Conservation (phyloP, 1,284 basidiomycete genomes). For the Cystobasidium sp. region DNA sequence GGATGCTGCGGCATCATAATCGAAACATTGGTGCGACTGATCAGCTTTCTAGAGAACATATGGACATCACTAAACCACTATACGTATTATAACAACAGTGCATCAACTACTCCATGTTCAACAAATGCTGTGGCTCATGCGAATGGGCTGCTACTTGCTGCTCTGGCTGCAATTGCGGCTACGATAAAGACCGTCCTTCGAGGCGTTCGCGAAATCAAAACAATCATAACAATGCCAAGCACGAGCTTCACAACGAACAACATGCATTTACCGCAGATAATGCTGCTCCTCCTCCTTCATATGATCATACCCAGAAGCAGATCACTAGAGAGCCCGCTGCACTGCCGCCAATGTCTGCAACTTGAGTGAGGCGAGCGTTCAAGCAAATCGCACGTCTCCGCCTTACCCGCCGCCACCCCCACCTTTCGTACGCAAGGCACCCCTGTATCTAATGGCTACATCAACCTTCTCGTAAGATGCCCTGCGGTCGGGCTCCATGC, state of each 20-base stretch:
- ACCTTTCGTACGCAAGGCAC: too few relatives aligned
- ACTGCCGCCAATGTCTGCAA: too few relatives aligned
- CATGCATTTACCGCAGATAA: too few relatives aligned
- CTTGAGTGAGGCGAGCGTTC: too few relatives aligned
- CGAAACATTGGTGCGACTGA: not conserved
- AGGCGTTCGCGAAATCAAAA: not conserved
- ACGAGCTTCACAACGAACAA: not conserved
- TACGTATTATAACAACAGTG: not conserved
- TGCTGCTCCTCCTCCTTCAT: too few relatives aligned
- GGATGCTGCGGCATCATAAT: conserved; percentile 21
- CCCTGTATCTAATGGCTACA: too few relatives aligned
- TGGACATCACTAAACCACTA: not conserved
- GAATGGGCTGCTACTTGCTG: conserved; percentile 16
- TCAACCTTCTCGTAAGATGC: too few relatives aligned
- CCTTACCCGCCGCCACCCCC: too few relatives aligned
- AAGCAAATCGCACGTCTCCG: too few relatives aligned
- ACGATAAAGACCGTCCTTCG: conserved; percentile 3
- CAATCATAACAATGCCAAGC: not conserved
- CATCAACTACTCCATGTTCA: conserved; percentile 23
- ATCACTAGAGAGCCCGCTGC: too few relatives aligned
- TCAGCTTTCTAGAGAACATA: not conserved
- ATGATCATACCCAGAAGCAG: too few relatives aligned
- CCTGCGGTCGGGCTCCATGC: too few relatives aligned
- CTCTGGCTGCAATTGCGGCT: conserved; percentile 9
- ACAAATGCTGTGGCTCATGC: conserved; percentile 22